Conservation (phyloP, 2,329 filamentous ascomycete species). For the Diaporthe aspalathi region DNA sequence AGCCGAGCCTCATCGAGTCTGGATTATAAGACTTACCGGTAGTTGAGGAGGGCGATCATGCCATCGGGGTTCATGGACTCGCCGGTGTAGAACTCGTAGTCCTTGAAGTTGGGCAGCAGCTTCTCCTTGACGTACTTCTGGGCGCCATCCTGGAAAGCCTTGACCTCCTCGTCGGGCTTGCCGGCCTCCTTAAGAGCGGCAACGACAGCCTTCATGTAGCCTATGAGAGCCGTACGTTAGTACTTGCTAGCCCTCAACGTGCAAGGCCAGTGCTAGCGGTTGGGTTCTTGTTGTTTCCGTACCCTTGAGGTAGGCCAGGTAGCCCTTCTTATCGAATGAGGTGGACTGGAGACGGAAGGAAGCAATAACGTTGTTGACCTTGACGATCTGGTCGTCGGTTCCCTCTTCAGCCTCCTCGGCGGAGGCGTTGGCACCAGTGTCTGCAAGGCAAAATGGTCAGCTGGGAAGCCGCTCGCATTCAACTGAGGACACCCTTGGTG, state of each 20-base stretch:
- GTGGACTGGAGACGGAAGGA: conserved; percentile 89
- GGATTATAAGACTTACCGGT: conserved; percentile 64
- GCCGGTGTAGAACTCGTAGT: conserved; percentile 95
- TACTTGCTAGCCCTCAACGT: not conserved
- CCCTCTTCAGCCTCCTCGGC: conserved; percentile 87
- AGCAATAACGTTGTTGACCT: conserved; percentile 93
- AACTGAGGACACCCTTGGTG: not conserved
- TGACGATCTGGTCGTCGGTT: conserved; percentile 74
- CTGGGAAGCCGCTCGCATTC: not conserved
- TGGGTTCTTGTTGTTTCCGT: conserved; percentile 45
- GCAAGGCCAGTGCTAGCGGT: not conserved
- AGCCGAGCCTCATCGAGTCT: not conserved
- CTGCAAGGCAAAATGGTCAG: conserved; percentile 53
- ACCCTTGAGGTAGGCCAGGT: conserved; percentile 88
- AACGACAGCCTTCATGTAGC: conserved; percentile 94
- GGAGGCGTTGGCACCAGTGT: conserved; percentile 96
- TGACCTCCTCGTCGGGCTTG: conserved; percentile 74
- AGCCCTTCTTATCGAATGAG: conserved; percentile 87
- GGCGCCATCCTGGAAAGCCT: conserved; percentile 83
- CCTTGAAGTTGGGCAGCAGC: conserved; percentile 87
- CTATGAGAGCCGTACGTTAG: conserved; percentile 48
- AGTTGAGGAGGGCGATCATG: conserved; percentile 96
- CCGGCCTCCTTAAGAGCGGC: conserved; percentile 67
- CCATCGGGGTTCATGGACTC: conserved; percentile 92
- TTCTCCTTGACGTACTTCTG: conserved; percentile 82